Evolutionary conservation across 805 yeast species (phyloP).

Genomic region (Candida germanica): DNA sequence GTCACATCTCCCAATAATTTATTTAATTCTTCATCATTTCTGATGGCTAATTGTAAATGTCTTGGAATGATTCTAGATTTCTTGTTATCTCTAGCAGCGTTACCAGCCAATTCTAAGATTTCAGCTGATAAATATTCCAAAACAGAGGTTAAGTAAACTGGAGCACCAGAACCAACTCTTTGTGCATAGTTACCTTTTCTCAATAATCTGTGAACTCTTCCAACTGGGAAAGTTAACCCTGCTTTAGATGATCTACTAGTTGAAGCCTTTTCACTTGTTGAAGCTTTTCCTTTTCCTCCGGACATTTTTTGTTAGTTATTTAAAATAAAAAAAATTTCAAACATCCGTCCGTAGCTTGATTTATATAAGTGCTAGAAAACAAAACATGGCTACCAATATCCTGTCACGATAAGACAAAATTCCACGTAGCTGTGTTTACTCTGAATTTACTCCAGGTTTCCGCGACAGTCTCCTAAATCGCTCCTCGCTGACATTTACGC

Average conservation of each 20-base stretch:
- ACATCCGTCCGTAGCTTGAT: background rate
- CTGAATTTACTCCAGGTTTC: too few relatives aligned
- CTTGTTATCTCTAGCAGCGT: constrained; percentile 52
- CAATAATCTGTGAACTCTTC: constrained; percentile 50
- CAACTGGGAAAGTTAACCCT: constrained; percentile 50
- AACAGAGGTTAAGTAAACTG: constrained; percentile 49
- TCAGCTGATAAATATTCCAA: constrained; percentile 50
- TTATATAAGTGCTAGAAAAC: constrained; percentile 5
- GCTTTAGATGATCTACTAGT: constrained; percentile 50
- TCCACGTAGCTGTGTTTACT: too few relatives aligned
- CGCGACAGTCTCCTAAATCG: too few relatives aligned
- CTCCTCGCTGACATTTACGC: too few relatives aligned
- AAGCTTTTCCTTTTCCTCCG: constrained; percentile 44
- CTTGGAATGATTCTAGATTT: constrained; percentile 51
- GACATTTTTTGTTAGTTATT: constrained; percentile 20
- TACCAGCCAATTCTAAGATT: constrained; percentile 51
- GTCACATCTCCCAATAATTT: constrained; percentile 50
- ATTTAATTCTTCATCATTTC: constrained; percentile 52
- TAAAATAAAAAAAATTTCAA: constrained; percentile 1
- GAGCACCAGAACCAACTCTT: constrained; percentile 53
- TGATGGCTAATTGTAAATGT: constrained; percentile 51
- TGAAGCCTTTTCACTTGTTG: constrained; percentile 46
- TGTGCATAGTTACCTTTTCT: constrained; percentile 52
- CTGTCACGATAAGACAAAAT: too few relatives aligned
- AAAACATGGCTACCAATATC: too few relatives aligned